Evolutionary conservation across 1,284 basidiomycete species (phyloP).

Genomic region (Gymnopus androsaceus): DNA sequence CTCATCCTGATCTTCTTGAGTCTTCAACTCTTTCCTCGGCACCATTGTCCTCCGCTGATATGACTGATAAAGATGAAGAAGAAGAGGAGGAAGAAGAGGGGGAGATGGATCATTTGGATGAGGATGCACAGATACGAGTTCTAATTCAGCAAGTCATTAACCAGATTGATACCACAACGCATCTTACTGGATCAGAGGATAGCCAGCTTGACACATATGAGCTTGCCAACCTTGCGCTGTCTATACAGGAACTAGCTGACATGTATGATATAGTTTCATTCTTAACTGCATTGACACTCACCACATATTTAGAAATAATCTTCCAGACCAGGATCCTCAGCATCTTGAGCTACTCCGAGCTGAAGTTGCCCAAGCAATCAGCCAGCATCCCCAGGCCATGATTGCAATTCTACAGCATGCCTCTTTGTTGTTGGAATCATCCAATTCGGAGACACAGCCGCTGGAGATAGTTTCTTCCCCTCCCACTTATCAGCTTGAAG

Average conservation of each 20-base stretch:
- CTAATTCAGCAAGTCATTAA: constrained; percentile 6
- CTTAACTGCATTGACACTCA: neutral
- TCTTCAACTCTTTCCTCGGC: neutral
- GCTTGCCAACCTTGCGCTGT: constrained; percentile 2
- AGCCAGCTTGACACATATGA: constrained; percentile 1
- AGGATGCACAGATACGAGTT: no score
- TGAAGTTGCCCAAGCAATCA: neutral
- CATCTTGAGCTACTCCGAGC: neutral
- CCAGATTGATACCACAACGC: neutral
- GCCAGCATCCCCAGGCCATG: neutral
- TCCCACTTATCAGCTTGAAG: no score
- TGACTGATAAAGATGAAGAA: neutral
- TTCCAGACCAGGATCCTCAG: neutral
- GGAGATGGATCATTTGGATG: neutral
- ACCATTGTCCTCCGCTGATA: neutral
- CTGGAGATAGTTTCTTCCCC: no score
- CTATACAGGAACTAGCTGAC: neutral
- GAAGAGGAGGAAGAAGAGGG: neutral
- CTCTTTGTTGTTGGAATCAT: neutral
- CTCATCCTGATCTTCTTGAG: no score
- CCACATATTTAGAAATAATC: neutral
- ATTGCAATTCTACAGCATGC: neutral
- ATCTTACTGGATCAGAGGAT: neutral
- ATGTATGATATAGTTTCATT: neutral
- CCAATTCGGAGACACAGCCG: no score